Evolutionary conservation across 2,329 filamentous ascomycete genomes (phyloP).

Genomic region (Microsporum audouinii): DNA sequence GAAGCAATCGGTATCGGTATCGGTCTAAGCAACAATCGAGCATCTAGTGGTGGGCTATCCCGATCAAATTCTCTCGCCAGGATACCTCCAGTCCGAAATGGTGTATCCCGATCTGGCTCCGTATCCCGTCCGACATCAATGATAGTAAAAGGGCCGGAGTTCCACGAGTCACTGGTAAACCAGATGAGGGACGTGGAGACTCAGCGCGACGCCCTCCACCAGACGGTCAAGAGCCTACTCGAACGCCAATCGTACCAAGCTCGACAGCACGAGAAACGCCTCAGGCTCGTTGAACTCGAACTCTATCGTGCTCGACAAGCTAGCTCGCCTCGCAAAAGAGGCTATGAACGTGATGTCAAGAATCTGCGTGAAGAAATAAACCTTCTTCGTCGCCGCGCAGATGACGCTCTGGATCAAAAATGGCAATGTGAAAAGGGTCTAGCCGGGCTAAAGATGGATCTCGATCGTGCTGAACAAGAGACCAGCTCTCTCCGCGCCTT

Average conservation of each 20-base stretch:
- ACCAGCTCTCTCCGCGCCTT: constrained; percentile 70
- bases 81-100: constrained; percentile 32
- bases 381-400: constrained; percentile 69
- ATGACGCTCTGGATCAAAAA: constrained; percentile 90
- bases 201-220: constrained; percentile 84
- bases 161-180: constrained; percentile 60
- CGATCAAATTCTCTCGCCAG: constrained; percentile 59
- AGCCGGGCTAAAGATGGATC: constrained; percentile 82
- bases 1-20: constrained; percentile 33
- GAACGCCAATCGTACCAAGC: constrained; percentile 77
- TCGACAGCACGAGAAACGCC: constrained; percentile 69
- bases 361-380: constrained; percentile 75
- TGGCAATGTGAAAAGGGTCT: constrained; percentile 92
- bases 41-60: constrained; percentile 41
- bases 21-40: constrained; percentile 20
- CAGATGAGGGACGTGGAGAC: constrained; percentile 84
- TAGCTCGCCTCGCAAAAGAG: constrained; percentile 52
- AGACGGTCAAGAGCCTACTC: constrained; percentile 71
- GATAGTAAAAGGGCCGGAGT: constrained; percentile 45
- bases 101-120: constrained; percentile 34
- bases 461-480: constrained; percentile 90
- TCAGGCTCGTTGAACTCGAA: constrained; percentile 64
- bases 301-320: constrained; percentile 58
- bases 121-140: constrained; percentile 50
- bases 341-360: constrained; percentile 74